Conservation (phyloP, 1,284 basidiomycete genomes). For the Ceratobasidium papillatum region DNA sequence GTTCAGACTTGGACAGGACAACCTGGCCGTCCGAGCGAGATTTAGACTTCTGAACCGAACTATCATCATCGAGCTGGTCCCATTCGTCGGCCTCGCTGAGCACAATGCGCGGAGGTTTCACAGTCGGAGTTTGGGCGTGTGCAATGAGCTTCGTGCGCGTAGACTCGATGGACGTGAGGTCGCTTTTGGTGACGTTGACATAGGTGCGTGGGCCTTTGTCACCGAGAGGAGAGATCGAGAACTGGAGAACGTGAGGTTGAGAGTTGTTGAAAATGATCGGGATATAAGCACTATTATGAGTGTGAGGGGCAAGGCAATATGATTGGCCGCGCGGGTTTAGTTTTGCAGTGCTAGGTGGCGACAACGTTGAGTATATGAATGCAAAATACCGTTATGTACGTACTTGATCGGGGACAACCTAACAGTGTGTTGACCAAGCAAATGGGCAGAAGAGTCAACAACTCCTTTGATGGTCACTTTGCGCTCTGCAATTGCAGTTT, state of each 20-base stretch:
- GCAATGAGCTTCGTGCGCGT: conserved; percentile 52
- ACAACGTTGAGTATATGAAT: conserved; percentile 3
- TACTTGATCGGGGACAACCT: conserved; percentile 83
- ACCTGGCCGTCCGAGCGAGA: conserved; percentile 47
- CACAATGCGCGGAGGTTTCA: conserved; percentile 29
- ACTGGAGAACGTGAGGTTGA: conserved; percentile 74
- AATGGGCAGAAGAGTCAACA: conserved; percentile 58
- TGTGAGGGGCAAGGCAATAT: conserved; percentile 70
- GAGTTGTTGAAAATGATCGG: conserved; percentile 93
- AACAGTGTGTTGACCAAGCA: conserved; percentile 89
- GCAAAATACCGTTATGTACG: conserved; percentile 14
- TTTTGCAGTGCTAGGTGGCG: conserved; percentile 69
- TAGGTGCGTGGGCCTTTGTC: conserved; percentile 50
- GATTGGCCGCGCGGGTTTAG: conserved; percentile 74
- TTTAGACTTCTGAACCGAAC: conserved; percentile 60
- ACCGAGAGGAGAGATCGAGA: conserved; percentile 78
- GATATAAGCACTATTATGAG: conserved; percentile 67
- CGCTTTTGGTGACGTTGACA: conserved; percentile 64
- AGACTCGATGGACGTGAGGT: conserved; percentile 59
- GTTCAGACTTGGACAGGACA: conserved; percentile 72
- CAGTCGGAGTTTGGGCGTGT: conserved; percentile 17
- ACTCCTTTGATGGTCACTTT: conserved; percentile 53
- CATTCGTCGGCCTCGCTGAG: conserved; percentile 47
- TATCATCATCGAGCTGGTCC: conserved; percentile 59
- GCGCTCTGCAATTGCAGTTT: conserved; percentile 52